Percentiles rank a stretch among this genome's conserved stretches.
These are phyloP conservation scores for Volvariella volvacea DNA, from an alignment of 1,284 basidiomycete genomes.

Conservation along the genomic window DNA sequence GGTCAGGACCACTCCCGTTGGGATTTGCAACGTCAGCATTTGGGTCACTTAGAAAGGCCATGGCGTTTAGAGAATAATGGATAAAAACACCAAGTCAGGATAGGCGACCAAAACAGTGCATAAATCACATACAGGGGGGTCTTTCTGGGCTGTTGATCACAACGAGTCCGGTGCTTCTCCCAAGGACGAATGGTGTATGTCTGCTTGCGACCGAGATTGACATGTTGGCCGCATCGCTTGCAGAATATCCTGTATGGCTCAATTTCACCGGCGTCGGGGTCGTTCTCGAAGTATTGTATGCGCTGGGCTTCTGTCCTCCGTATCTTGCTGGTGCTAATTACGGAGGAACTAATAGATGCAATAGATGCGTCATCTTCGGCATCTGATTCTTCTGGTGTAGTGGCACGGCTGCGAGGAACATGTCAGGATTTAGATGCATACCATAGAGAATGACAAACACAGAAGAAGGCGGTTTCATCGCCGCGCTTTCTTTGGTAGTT, in stretches of 20 bases:
- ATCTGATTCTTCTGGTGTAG: constrained; percentile 24
- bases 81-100: too few species aligned
- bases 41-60: too few species aligned
- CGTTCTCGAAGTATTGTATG: constrained; percentile 52
- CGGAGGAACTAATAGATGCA: constrained; percentile 41
- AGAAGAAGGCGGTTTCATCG: constrained; percentile 19
- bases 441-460: constrained; percentile 14
- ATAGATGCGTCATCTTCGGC: constrained; percentile 30
- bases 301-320: constrained; percentile 54
- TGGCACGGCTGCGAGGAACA: constrained; percentile 14
- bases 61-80: too few species aligned
- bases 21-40: too few species aligned
- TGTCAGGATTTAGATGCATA: constrained; percentile 1
- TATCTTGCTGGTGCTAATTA: constrained; percentile 28
- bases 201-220: constrained; percentile 44
- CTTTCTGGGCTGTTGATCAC: constrained; percentile 32
- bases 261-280: constrained; percentile 46
- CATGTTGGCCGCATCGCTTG: constrained; percentile 44
- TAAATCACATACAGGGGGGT: constrained; percentile 16
- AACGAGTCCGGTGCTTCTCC: constrained; percentile 47
- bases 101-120: too few species aligned
- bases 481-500: neutral
- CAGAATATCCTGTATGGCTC: constrained; percentile 51
- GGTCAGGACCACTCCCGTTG: too few species aligned
- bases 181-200: constrained; percentile 53